Percentiles rank a stretch among this genome's conserved stretches.
Conservation (phyloP, 257 asterid genomes). For the Dorcoceras hygrometricum region DNA sequence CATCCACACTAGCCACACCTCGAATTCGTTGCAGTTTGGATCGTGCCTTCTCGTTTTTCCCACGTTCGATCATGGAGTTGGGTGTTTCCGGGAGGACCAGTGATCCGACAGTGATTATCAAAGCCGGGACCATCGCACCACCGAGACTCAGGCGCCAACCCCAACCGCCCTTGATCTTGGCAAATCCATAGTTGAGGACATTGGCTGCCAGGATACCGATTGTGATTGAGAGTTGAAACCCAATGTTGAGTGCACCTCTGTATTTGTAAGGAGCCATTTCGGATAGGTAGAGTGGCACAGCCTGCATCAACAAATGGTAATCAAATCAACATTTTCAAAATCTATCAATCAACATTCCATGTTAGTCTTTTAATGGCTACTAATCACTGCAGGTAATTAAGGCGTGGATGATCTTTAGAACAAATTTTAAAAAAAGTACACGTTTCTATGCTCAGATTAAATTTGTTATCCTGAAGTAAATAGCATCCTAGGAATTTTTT, state of each 20-base stretch:
- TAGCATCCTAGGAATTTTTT: too few species aligned
- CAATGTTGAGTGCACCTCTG: conserved; percentile 6
- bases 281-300: conserved; percentile 12
- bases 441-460: too few species aligned
- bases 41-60: conserved; percentile 31
- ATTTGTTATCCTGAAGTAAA: too few species aligned
- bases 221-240: conserved; percentile 13
- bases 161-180: conserved; percentile 22
- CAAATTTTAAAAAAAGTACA: too few species aligned
- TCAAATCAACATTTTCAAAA: too few species aligned
- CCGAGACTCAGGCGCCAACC: conserved; percentile 52
- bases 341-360: too few species aligned
- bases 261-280: conserved; percentile 13
- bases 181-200: not conserved
- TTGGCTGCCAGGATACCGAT: conserved; percentile 9
- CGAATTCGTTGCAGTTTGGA: conserved; percentile 30
- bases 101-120: conserved; percentile 37
- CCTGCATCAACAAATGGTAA: not conserved
- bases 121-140: conserved; percentile 49
- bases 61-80: conserved; percentile 22
- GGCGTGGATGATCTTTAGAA: too few species aligned
- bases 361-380: too few species aligned
- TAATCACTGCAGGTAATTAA: too few species aligned
- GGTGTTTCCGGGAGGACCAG: conserved; percentile 44
- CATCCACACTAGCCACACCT: conserved; percentile 33